Conservation (phyloP, 495 filamentous ascomycete genomes). For the Trichocladium antarcticum region DNA sequence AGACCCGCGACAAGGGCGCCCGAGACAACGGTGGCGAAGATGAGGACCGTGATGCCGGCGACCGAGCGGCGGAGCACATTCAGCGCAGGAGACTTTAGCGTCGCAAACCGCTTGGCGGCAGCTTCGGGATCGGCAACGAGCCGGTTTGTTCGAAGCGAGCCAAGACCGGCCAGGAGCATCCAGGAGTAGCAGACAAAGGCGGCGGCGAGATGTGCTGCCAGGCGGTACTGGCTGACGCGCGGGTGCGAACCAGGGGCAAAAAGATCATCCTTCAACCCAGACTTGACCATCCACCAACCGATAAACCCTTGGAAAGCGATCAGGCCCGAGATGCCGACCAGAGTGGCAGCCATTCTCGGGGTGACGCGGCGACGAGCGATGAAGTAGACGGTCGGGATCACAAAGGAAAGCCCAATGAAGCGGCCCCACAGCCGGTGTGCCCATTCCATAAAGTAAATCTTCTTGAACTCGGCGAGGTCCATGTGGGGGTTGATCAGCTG, state of each 20-base stretch:
- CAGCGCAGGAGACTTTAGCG: slow-evolving; percentile 54
- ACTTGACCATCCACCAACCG: slow-evolving; percentile 99
- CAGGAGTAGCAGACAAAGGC: slow-evolving; percentile 85
- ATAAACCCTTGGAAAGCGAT: slow-evolving; percentile 94
- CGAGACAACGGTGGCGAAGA: slow-evolving; percentile 85
- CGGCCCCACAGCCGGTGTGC: slow-evolving; percentile 92
- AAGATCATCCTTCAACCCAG: slow-evolving; percentile 84
- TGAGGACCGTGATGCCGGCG: slow-evolving; percentile 57
- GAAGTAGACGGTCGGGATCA: slow-evolving; percentile 80
- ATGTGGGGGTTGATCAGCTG: slow-evolving; percentile 82
- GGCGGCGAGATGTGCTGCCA: slow-evolving; percentile 77
- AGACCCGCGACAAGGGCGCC: slow-evolving; percentile 89
- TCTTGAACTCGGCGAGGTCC: slow-evolving; percentile 85
- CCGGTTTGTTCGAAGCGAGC: slow-evolving; percentile 61
- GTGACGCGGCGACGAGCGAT: slow-evolving; percentile 71
- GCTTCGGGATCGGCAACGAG: slow-evolving; percentile 52
- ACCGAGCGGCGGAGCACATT: slow-evolving; percentile 63
- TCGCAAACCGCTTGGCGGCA: slow-evolving; percentile 43
- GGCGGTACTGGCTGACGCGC: slow-evolving; percentile 84
- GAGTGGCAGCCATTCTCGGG: slow-evolving; percentile 57
- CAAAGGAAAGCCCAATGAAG: slow-evolving; percentile 78
- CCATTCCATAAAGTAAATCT: slow-evolving; percentile 99
- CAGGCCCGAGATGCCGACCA: slow-evolving; percentile 73
- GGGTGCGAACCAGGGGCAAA: slow-evolving; percentile 85
- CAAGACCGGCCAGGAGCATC: slow-evolving; percentile 89